These are phyloP conservation scores for Chlorella sp. DNA, from an alignment of 139 green algal species.

Conservation along the genomic window DNA sequence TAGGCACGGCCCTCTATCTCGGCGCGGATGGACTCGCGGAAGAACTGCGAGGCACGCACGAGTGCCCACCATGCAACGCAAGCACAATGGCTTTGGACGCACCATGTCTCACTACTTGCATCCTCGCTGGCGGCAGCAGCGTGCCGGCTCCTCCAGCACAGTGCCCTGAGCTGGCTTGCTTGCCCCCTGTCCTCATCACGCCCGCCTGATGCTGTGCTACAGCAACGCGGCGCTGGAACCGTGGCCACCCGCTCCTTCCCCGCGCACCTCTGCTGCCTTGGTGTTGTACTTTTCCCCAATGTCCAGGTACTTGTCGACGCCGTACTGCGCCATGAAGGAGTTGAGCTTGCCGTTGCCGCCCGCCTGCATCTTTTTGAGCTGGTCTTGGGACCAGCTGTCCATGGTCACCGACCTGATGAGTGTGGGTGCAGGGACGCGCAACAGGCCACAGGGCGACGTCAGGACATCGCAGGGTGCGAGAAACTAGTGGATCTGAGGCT, in stretches of 20 bases:
- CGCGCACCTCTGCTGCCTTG: slow-evolving; percentile 11
- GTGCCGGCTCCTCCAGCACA: no score
- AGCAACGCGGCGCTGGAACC: not conserved
- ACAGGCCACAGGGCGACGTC: not conserved
- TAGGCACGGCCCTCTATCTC: slow-evolving; percentile 75
- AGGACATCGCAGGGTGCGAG: not conserved
- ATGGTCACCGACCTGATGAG: slow-evolving; percentile 89
- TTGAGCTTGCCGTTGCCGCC: slow-evolving; percentile 90
- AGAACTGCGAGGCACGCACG: no score
- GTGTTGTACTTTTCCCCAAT: slow-evolving; percentile 96
- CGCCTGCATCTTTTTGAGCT: slow-evolving; percentile 91
- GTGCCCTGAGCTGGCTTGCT: no score
- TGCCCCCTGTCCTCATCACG: not conserved
- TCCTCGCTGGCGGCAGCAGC: no score
- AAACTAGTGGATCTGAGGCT: not conserved
- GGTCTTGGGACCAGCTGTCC: slow-evolving; percentile 89
- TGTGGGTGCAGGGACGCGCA: no score
- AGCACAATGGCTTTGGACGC: no score
- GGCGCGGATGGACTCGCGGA: slow-evolving; percentile 78
- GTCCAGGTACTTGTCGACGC: slow-evolving; percentile 77
- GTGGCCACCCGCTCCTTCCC: not conserved
- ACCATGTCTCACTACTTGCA: no score
- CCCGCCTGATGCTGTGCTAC: not conserved
- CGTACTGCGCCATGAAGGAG: slow-evolving; percentile 85
- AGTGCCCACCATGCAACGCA: no score